A percentile compares a stretch with the other conserved stretches of the same genome.
These are phyloP conservation scores for Spinellus fusiger DNA, from an alignment of 192 early-diverging fungal genomes.

Conservation along the genomic window DNA sequence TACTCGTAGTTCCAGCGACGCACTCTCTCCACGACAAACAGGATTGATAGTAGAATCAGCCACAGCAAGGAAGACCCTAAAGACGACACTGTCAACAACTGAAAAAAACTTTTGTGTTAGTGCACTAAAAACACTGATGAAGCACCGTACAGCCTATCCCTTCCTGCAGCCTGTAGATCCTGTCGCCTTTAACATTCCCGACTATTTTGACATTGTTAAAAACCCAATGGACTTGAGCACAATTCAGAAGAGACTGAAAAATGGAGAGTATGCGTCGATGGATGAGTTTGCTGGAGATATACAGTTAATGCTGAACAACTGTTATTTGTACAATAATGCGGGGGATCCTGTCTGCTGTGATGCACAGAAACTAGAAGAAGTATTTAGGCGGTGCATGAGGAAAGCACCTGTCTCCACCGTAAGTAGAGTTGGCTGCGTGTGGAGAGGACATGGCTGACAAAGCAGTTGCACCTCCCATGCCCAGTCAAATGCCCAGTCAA, in stretches of 20 bases:
- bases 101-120: conserved; percentile 6
- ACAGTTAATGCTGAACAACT: conserved; percentile 71
- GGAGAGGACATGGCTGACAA: no score
- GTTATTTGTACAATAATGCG: conserved; percentile 71
- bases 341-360: conserved; percentile 58
- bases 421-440: not conserved
- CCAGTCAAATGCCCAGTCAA: conserved; percentile 20
- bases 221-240: conserved; percentile 70
- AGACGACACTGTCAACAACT: not conserved
- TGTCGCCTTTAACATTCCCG: conserved; percentile 56
- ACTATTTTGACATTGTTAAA: conserved; percentile 66
- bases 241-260: conserved; percentile 38
- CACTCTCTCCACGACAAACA: not conserved
- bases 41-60: not conserved
- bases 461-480: no score
- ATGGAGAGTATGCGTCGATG: conserved; percentile 29
- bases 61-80: not conserved
- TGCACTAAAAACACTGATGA: conserved; percentile 58
- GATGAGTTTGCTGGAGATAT: conserved; percentile 45
- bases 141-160: conserved; percentile 68
- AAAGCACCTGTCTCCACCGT: conserved; percentile 53
- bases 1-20: not conserved
- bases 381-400: conserved; percentile 55
- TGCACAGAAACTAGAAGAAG: conserved; percentile 56
- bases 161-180: conserved; percentile 82